Evolutionary conservation across 345 rosid genomes (phyloP).

Genomic region (Lepidium africanum): DNA sequence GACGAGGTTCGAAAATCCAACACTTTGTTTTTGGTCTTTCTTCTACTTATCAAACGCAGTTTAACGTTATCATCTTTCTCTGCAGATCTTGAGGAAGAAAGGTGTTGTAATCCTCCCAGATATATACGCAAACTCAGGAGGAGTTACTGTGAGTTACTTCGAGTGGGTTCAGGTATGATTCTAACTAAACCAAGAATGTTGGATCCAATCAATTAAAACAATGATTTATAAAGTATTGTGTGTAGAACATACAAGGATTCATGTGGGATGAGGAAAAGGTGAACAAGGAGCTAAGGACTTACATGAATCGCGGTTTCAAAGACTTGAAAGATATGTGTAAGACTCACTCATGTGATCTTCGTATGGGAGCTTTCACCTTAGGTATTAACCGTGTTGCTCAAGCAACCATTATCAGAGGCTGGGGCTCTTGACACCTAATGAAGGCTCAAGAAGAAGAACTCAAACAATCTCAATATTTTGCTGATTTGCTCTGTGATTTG

Average conservation of each 20-base stretch:
- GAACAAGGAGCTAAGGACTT: slow-evolving; percentile 62
- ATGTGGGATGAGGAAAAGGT: slow-evolving; percentile 96
- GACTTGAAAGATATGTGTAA: slow-evolving; percentile 80
- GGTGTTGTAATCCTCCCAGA: slow-evolving; percentile 93
- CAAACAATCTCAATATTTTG: not conserved
- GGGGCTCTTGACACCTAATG: slow-evolving; percentile 55
- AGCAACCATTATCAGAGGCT: slow-evolving; percentile 82
- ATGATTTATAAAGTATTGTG: not conserved
- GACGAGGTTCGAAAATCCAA: slow-evolving; percentile 55
- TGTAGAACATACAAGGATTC: slow-evolving; percentile 94
- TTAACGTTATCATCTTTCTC: not conserved
- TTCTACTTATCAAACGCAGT: not conserved
- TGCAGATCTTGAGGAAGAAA: slow-evolving; percentile 72
- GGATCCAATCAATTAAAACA: not conserved
- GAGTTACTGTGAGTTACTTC: slow-evolving; percentile 96
- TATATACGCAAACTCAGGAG: slow-evolving; percentile 92
- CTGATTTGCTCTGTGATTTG: not conserved
- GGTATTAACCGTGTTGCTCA: slow-evolving; percentile 95
- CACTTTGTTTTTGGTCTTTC: not conserved
- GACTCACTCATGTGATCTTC: slow-evolving; percentile 76
- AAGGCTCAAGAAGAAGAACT: not conserved
- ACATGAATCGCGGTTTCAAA: slow-evolving; percentile 79
- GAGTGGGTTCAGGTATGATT: slow-evolving; percentile 93
- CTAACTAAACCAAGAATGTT: not conserved
- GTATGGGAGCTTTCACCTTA: slow-evolving; percentile 97